Conservation (phyloP, 129 eudicot genomes). For the Tagetes patula region DNA sequence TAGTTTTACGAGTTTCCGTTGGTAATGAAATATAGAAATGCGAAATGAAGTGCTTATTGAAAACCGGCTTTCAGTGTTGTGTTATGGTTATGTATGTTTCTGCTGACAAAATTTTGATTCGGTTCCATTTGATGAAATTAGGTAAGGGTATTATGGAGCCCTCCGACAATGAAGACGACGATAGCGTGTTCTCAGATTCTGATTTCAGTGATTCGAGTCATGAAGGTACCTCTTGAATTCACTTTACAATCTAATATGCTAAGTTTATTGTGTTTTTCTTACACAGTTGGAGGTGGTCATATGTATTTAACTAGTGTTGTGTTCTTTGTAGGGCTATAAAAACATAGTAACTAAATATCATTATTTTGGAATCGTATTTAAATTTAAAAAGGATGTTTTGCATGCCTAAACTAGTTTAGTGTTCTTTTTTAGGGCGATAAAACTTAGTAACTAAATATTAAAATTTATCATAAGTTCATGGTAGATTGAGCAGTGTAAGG, state of each 20-base stretch:
- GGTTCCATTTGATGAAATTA: background rate
- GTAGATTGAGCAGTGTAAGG: background rate
- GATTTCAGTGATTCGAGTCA: constrained; percentile 28
- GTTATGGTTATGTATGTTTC: background rate
- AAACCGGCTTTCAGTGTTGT: background rate
- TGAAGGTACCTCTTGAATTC: constrained; percentile 29
- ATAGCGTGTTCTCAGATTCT: constrained; percentile 28
- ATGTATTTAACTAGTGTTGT: background rate
- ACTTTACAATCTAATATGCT: background rate
- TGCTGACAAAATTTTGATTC: background rate
- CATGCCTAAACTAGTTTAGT: background rate
- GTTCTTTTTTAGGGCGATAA: background rate
- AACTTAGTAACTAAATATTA: background rate
- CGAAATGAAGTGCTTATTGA: background rate
- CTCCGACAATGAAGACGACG: constrained; percentile 34
- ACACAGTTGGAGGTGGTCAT: background rate
- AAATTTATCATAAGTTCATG: background rate
- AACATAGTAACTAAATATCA: background rate
- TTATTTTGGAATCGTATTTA: background rate
- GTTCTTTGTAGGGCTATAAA: background rate
- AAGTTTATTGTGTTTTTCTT: background rate
- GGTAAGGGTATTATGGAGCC: constrained; percentile 29
- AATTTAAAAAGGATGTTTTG: background rate
- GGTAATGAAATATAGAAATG: background rate
- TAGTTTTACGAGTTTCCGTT: background rate